Conservation (phyloP, 805 yeast species). For the Novakomyces olei region DNA sequence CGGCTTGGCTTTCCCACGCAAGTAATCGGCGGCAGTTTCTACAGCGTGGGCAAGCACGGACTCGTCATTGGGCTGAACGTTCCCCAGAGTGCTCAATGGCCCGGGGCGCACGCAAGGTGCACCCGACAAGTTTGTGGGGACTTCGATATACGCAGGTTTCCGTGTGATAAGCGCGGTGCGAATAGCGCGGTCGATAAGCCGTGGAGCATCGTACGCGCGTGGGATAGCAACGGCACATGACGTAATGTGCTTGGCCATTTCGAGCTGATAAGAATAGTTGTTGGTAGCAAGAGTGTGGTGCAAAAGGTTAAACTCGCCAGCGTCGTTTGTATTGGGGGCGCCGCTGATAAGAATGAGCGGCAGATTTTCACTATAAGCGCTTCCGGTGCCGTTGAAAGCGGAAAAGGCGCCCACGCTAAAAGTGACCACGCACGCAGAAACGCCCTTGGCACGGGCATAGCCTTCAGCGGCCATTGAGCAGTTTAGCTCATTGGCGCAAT, state of each 20-base stretch:
- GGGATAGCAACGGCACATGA: conserved; percentile 40
- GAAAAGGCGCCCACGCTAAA: conserved; percentile 69
- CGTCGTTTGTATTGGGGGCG: conserved; percentile 50
- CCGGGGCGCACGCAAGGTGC: conserved; percentile 3
- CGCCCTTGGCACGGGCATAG: conserved; percentile 52
- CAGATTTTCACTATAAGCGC: conserved; percentile 64
- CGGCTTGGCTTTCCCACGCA: no score
- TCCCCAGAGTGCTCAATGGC: background rate
- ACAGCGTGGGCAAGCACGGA: no score
- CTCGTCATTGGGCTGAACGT: no score
- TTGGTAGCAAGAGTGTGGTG: conserved; percentile 62
- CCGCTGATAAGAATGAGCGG: conserved; percentile 62
- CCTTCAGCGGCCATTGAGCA: conserved; percentile 71
- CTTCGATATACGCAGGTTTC: conserved; percentile 56
- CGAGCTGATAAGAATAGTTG: conserved; percentile 47
- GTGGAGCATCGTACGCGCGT: conserved; percentile 39
- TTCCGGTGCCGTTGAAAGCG: conserved; percentile 61
- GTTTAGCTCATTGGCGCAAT: conserved; percentile 64
- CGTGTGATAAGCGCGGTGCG: conserved; percentile 43
- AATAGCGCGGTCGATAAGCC: conserved; percentile 45
- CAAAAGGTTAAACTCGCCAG: conserved; percentile 39
- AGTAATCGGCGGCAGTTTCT: no score
- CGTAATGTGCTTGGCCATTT: conserved; percentile 50
- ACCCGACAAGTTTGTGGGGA: conserved; percentile 60
- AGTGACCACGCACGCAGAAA: conserved; percentile 49